Evolutionary conservation across 169 alveolate genomes (phyloP).

Genomic region (Plasmodium inui): DNA sequence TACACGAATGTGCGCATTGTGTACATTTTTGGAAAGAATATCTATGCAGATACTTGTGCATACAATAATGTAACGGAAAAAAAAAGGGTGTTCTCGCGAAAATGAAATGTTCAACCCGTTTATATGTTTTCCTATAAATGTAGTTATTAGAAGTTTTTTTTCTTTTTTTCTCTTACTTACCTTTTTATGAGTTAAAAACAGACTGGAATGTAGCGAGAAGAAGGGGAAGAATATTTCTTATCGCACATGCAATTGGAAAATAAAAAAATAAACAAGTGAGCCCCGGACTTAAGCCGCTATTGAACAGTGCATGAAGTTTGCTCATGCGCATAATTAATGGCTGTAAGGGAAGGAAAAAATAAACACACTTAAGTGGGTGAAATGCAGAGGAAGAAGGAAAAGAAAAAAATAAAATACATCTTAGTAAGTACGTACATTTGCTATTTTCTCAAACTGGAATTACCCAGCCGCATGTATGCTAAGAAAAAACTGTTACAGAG

Average conservation of each 20-base stretch:
- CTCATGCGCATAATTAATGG: neutral
- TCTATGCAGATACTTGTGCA: neutral
- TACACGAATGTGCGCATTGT: conserved; percentile 3
- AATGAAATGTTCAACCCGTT: neutral
- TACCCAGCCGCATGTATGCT: neutral
- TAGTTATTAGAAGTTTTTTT: conserved; percentile 12
- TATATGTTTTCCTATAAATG: neutral
- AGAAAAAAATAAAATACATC: neutral
- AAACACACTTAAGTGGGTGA: neutral
- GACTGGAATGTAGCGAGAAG: neutral
- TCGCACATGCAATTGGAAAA: neutral
- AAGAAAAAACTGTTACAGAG: neutral
- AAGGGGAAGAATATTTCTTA: neutral
- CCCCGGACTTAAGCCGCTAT: neutral
- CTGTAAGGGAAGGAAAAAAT: neutral
- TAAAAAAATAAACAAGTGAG: neutral
- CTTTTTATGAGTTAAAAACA: conserved; percentile 32
- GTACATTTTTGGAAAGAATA: neutral
- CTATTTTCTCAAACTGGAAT: neutral
- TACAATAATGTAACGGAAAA: neutral
- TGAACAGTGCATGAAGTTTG: neutral
- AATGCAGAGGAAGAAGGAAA: neutral
- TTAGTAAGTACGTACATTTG: neutral
- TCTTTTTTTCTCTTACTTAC: neutral
- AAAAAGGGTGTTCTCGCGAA: conserved; percentile 55